Percentiles rank a stretch among this genome's conserved stretches.
Conservation (phyloP, 2,329 filamentous ascomycete species). For the Phialemoniopsis sp. region DNA sequence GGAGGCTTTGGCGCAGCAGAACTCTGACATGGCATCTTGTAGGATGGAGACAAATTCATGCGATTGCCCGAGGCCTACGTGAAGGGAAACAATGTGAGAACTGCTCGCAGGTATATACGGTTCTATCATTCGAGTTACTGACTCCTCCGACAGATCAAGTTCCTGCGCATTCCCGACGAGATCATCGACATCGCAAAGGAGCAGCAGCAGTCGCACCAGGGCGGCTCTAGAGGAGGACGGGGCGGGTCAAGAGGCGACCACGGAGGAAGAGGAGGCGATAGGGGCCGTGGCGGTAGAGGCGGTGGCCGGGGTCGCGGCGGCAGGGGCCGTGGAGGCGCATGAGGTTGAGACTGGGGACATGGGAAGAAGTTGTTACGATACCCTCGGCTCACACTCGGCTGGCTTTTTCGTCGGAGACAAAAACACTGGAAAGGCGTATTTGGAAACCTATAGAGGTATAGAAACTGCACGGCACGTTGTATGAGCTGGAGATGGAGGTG, state of each 20-base stretch:
- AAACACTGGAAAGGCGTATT: no score
- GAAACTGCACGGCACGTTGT: no score
- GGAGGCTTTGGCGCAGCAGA: no score
- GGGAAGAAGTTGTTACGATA: slow-evolving; percentile 2
- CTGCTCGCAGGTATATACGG: no score
- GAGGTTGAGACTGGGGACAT: slow-evolving; percentile 6
- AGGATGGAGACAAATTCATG: slow-evolving; percentile 93
- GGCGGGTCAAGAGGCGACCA: slow-evolving; percentile 54
- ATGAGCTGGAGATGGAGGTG: no score
- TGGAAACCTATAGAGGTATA: no score
- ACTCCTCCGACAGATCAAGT: slow-evolving; percentile 74
- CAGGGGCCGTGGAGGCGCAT: slow-evolving; percentile 19
- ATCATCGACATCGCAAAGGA: slow-evolving; percentile 94
- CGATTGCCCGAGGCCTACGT: slow-evolving; percentile 92
- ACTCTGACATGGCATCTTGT: slow-evolving; percentile 4
- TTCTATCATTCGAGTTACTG: no score
- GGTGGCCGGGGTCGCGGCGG: slow-evolving; percentile 33
- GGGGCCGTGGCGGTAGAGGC: slow-evolving; percentile 50
- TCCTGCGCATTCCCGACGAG: slow-evolving; percentile 91
- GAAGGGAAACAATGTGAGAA: slow-evolving; percentile 87
- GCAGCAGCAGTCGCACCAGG: slow-evolving; percentile 71
- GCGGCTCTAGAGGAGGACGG: slow-evolving; percentile 42
- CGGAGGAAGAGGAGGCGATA: slow-evolving; percentile 50
- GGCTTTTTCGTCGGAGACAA: no score
- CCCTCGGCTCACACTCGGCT: neutral